Conservation (phyloP, 805 yeast species). For the Hanseniaspora opuntiae region DNA sequence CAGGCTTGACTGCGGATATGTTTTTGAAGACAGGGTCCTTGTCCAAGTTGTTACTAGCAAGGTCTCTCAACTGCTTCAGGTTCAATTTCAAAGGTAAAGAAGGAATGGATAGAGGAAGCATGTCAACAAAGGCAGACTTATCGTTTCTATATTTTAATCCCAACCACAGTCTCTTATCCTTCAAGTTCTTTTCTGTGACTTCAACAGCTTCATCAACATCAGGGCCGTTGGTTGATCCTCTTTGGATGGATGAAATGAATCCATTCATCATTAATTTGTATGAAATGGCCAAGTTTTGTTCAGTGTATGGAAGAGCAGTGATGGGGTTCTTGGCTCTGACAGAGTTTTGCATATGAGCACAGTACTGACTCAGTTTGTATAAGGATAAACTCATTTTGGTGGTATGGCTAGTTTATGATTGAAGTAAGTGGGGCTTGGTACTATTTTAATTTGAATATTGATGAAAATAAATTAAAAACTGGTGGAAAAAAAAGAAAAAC, state of each 20-base stretch:
- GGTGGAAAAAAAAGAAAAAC: neutral
- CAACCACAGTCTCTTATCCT: conserved; percentile 81
- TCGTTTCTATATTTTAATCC: conserved; percentile 78
- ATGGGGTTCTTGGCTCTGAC: conserved; percentile 57
- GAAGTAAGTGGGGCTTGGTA: neutral
- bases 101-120: conserved; percentile 72
- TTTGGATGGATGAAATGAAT: conserved; percentile 65
- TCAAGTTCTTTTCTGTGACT: conserved; percentile 72
- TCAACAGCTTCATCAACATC: conserved; percentile 53
- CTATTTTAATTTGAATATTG: neutral
- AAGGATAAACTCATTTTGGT: conserved; percentile 52
- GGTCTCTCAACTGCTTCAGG: conserved; percentile 47
- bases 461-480: neutral
- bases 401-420: neutral
- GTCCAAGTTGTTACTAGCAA: conserved; percentile 32
- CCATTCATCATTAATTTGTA: conserved; percentile 83
- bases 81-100: conserved; percentile 57
- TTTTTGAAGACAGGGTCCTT: conserved; percentile 63
- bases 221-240: conserved; percentile 77
- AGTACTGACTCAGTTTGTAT: conserved; percentile 67
- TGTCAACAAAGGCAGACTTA: conserved; percentile 58
- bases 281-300: conserved; percentile 70
- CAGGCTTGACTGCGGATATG: conserved; percentile 73
- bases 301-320: conserved; percentile 72
- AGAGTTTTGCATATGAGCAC: conserved; percentile 83